Evolutionary conservation across 1,139 yeast species (phyloP).

Genomic region (Lodderomyces elongisporus): DNA sequence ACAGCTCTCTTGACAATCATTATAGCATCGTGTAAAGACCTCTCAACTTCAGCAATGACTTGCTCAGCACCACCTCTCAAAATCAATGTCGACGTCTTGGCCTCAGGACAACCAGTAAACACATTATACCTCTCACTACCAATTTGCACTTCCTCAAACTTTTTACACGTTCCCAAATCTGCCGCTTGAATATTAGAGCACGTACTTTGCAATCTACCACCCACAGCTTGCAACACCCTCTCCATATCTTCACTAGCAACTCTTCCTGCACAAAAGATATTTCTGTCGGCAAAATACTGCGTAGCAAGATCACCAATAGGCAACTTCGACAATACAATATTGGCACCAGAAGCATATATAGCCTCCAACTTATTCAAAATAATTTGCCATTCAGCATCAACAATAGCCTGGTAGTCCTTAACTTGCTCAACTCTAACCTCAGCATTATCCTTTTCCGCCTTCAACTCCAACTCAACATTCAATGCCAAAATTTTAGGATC

Average conservation of each 20-base stretch:
- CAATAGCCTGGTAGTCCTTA: constrained; percentile 89
- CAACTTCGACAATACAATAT: constrained; percentile 85
- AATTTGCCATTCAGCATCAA: constrained; percentile 98
- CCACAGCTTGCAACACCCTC: constrained; percentile 90
- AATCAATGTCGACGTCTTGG: constrained; percentile 85
- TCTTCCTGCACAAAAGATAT: constrained; percentile 96
- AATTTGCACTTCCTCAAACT: constrained; percentile 88
- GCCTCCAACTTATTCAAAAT: constrained; percentile 82
- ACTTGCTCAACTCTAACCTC: constrained; percentile 96
- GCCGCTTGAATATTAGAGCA: constrained; percentile 73
- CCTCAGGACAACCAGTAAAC: constrained; percentile 87
- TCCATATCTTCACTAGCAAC: constrained; percentile 86
- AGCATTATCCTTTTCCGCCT: constrained; percentile 99
- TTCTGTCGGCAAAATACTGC: constrained; percentile 94
- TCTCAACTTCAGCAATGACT: constrained; percentile 96
- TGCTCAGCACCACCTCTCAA: constrained; percentile 98
- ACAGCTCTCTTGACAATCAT: constrained; percentile 97
- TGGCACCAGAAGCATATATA: constrained; percentile 80
- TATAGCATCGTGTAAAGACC: constrained; percentile 95
- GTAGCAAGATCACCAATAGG: constrained; percentile 99
- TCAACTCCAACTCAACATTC: constrained; percentile 90
- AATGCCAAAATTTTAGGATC: constrained; percentile 80
- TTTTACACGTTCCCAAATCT: constrained; percentile 84
- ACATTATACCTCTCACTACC: constrained; percentile 94
- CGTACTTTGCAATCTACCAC: constrained; percentile 87